Conservation (phyloP, 352 stramenopile species). For the Globisporangium orthogonon region DNA sequence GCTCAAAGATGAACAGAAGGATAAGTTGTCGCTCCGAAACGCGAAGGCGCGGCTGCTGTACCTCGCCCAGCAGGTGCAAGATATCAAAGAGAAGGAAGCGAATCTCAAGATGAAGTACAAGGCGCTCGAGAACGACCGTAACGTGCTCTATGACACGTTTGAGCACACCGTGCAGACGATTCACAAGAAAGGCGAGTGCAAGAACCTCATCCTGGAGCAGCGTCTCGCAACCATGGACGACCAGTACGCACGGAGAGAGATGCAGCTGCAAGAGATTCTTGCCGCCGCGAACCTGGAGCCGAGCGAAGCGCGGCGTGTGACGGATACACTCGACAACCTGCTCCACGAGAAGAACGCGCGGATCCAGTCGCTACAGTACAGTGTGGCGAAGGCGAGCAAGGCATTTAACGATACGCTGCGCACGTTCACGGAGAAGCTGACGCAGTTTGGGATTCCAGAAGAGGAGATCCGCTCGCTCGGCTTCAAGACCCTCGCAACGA, state of each 20-base stretch:
- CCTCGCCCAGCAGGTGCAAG: slow-evolving; percentile 62
- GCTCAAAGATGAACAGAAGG: slow-evolving; percentile 90
- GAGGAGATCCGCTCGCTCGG: slow-evolving; percentile 63
- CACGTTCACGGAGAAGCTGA: slow-evolving; percentile 65
- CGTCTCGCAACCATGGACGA: slow-evolving; percentile 66
- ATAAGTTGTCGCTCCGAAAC: slow-evolving; percentile 87
- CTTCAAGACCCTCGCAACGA: slow-evolving; percentile 50
- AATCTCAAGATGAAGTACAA: slow-evolving; percentile 74
- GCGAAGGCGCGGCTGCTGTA: slow-evolving; percentile 82
- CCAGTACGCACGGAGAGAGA: slow-evolving; percentile 69
- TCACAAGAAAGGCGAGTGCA: slow-evolving; percentile 89
- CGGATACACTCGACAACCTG: slow-evolving; percentile 53
- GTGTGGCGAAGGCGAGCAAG: slow-evolving; percentile 68
- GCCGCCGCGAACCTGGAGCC: slow-evolving; percentile 66
- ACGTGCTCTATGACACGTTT: slow-evolving; percentile 89
- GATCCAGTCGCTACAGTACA: slow-evolving; percentile 59
- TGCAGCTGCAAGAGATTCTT: slow-evolving; percentile 66
- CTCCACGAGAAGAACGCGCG: slow-evolving; percentile 54
- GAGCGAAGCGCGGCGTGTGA: slow-evolving; percentile 59
- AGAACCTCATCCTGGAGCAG: slow-evolving; percentile 88
- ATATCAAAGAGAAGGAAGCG: slow-evolving; percentile 53
- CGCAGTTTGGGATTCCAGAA: slow-evolving; percentile 59
- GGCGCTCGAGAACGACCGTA: slow-evolving; percentile 73
- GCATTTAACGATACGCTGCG: slow-evolving; percentile 72
- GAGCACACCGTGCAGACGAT: slow-evolving; percentile 86